Evolutionary conservation across 2,329 filamentous ascomycete species (phyloP).

Genomic region (Emergomyces pasteurianus): DNA sequence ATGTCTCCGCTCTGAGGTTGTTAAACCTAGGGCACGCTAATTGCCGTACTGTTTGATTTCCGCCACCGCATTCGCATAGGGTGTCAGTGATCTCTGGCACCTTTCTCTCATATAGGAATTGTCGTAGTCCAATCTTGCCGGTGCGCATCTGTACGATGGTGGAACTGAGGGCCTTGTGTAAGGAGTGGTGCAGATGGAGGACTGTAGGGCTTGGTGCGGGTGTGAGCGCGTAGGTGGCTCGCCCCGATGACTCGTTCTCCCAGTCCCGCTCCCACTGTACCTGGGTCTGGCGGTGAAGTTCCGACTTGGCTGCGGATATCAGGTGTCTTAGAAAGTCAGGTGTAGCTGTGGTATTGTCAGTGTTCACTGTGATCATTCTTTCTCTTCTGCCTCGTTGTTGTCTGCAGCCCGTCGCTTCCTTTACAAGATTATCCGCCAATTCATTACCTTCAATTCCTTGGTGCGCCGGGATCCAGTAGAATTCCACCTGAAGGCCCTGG

Average conservation of each 20-base stretch:
- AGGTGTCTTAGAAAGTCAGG: background rate
- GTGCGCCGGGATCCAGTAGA: constrained; percentile 10
- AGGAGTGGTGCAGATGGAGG: background rate
- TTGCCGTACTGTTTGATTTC: constrained; percentile 4
- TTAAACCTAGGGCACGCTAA: background rate
- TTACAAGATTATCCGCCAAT: constrained; percentile 7
- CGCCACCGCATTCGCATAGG: constrained; percentile 5
- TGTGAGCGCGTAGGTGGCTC: background rate
- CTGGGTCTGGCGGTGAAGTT: background rate
- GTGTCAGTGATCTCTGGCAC: constrained; percentile 6
- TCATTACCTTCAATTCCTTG: constrained; percentile 8
- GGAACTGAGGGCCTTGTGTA: constrained; percentile 1
- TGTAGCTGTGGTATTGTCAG: background rate
- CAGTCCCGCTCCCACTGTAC: background rate
- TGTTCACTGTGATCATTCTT: background rate
- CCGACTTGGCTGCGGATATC: background rate
- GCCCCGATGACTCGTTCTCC: background rate
- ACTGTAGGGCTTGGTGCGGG: background rate
- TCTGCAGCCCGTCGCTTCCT: constrained; percentile 3
- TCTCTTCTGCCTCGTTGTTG: background rate
- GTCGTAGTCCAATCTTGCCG: constrained; percentile 7
- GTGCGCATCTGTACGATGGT: constrained; percentile 7
- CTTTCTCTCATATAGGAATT: constrained; percentile 5
- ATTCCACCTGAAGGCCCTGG: constrained; percentile 4
- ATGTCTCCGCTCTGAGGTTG: constrained; percentile 3